phyloP scores from a whole-genome alignment of 2,329 filamentous ascomycete species.

The Cercospora canescens region DNA sequence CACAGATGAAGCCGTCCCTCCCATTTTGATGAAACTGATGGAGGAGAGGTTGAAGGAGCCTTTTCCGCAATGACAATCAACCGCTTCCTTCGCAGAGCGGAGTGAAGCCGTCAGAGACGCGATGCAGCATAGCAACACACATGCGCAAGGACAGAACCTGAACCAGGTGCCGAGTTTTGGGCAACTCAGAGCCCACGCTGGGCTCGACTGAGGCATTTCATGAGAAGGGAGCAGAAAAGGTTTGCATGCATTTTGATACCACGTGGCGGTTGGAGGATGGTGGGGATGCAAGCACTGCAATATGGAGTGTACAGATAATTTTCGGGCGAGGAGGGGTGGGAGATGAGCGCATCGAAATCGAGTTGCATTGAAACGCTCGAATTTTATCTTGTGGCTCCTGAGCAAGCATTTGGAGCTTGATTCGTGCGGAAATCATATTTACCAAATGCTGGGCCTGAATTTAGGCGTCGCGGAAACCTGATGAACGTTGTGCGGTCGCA shows the following conservation, averaged over 20 bases:
- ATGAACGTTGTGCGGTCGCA: background rate
- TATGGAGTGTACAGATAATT: background rate
- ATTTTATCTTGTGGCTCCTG: background rate
- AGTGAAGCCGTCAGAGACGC: conserved; percentile 9
- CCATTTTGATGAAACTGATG: conserved; percentile 80
- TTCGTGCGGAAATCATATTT: background rate
- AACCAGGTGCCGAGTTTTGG: conserved; percentile 8
- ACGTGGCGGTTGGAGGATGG: background rate
- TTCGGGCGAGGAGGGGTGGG: background rate
- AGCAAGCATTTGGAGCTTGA: background rate
- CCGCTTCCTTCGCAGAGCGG: conserved; percentile 7
- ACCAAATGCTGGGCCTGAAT: background rate
- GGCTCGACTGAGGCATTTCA: background rate
- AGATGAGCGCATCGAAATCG: background rate
- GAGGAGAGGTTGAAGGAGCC: conserved; percentile 70
- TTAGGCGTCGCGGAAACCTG: background rate
- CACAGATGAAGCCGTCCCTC: conserved; percentile 86
- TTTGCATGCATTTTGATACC: background rate
- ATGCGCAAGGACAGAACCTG: conserved; percentile 6
- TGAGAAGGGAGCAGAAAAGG: background rate
- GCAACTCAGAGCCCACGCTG: conserved; percentile 2
- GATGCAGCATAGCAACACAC: background rate
- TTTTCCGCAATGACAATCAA: conserved; percentile 24
- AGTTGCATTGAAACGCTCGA: background rate
- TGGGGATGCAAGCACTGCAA: background rate